A percentile compares a stretch with the other conserved stretches of the same genome.
phyloP scores from a whole-genome alignment of 1,139 yeast species.

The Sugiyamaella xylanicola region DNA sequence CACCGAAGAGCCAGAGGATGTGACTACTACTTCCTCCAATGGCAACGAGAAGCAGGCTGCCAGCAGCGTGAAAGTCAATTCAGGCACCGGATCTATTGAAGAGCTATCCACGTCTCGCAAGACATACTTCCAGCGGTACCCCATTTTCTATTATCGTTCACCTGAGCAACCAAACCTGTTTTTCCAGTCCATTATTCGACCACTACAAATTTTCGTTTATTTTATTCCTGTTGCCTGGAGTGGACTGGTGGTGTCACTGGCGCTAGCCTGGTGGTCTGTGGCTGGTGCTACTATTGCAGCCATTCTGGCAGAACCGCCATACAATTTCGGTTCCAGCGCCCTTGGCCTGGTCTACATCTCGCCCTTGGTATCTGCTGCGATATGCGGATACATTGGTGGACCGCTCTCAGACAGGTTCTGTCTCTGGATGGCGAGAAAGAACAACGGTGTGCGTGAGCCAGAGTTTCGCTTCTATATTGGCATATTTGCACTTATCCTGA shows the following conservation, averaged over 20 bases:
- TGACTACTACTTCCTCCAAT: slow-evolving; percentile 3
- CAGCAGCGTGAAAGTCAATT: neutral
- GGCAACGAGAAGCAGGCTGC: slow-evolving; percentile 6
- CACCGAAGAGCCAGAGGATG: neutral
- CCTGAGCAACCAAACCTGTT: slow-evolving; percentile 27
- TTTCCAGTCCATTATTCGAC: slow-evolving; percentile 28
- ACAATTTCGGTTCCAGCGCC: slow-evolving; percentile 65
- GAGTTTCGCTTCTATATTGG: slow-evolving; percentile 73
- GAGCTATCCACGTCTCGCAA: slow-evolving; percentile 14
- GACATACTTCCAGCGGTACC: slow-evolving; percentile 41
- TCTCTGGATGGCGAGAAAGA: slow-evolving; percentile 65
- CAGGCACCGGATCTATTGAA: slow-evolving; percentile 10
- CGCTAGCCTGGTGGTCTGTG: slow-evolving; percentile 57
- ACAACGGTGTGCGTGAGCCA: slow-evolving; percentile 71
- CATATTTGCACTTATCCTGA: slow-evolving; percentile 60
- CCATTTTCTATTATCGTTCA: slow-evolving; percentile 37
- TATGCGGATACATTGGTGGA: slow-evolving; percentile 72
- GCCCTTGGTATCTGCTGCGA: slow-evolving; percentile 49
- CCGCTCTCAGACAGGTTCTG: slow-evolving; percentile 65
- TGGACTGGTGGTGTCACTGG: slow-evolving; percentile 63
- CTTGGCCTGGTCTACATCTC: slow-evolving; percentile 80
- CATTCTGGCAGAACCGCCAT: slow-evolving; percentile 55
- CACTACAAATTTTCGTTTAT: slow-evolving; percentile 31
- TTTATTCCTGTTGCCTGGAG: slow-evolving; percentile 66
- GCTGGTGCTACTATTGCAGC: slow-evolving; percentile 61